Evolutionary conservation across 208 protist species (phyloP).

Genomic region (Leishmania tropica): DNA sequence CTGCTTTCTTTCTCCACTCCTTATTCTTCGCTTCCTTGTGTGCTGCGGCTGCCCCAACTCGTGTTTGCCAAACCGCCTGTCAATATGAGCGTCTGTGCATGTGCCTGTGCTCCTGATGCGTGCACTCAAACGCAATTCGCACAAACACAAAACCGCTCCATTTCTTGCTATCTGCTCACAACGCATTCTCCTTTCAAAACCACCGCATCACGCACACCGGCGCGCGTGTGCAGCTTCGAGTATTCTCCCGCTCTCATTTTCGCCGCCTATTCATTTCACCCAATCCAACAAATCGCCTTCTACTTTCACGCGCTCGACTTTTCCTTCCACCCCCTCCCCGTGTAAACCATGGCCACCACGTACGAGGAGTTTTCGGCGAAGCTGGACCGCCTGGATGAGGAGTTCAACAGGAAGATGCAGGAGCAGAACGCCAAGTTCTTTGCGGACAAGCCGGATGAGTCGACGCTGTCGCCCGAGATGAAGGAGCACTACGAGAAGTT

Average conservation of each 20-base stretch:
- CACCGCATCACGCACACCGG: neutral
- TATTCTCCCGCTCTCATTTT: no score
- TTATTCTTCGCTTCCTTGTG: neutral
- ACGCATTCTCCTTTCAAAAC: neutral
- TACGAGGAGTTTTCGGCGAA: slow-evolving; percentile 88
- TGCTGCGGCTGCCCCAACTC: neutral
- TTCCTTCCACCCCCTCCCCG: neutral
- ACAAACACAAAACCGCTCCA: neutral
- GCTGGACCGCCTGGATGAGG: slow-evolving; percentile 90
- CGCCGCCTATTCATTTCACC: no score
- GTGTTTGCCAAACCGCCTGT: neutral
- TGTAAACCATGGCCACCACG: slow-evolving; percentile 81
- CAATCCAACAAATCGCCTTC: no score
- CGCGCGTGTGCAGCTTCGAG: neutral
- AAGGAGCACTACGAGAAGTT: slow-evolving; percentile 94
- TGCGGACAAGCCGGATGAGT: slow-evolving; percentile 90
- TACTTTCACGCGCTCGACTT: no score
- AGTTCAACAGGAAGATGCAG: slow-evolving; percentile 93
- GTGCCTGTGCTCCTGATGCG: neutral
- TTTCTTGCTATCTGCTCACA: neutral
- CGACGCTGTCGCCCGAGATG: slow-evolving; percentile 90
- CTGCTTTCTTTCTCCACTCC: neutral
- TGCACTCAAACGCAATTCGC: neutral
- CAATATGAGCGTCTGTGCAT: neutral
- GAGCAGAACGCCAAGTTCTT: slow-evolving; percentile 94